Conservation (phyloP, 2,329 filamentous ascomycete genomes). For the Fusarium caatingaense region DNA sequence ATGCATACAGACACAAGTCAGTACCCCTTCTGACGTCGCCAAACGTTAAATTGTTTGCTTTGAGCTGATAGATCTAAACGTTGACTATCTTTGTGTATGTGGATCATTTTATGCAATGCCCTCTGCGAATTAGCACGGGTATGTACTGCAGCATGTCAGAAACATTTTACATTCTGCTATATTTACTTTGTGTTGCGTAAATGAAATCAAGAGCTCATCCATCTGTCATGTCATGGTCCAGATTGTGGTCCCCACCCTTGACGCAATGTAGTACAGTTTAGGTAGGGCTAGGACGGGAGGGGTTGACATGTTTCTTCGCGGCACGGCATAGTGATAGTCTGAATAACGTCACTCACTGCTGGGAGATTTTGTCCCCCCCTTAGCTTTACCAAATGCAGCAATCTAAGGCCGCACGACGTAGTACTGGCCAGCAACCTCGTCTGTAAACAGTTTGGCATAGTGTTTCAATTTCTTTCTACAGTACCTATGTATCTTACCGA, state of each 20-base stretch:
- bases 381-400: slow-evolving; percentile 23
- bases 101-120: neutral
- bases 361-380: neutral
- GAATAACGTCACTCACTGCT: slow-evolving; percentile 34
- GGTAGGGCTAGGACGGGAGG: neutral
- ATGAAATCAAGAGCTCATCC: neutral
- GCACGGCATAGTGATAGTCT: slow-evolving; percentile 16
- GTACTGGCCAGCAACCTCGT: neutral
- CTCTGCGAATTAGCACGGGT: neutral
- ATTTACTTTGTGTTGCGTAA: neutral
- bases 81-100: neutral
- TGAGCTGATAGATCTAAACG: neutral
- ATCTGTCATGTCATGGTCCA: slow-evolving; percentile 3
- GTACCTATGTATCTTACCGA: neutral
- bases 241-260: slow-evolving; percentile 14
- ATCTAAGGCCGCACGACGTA: slow-evolving; percentile 5
- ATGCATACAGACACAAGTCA: neutral
- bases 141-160: neutral
- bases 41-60: neutral
- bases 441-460: slow-evolving; percentile 2
- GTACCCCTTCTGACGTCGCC: slow-evolving; percentile 27
- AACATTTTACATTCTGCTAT: neutral
- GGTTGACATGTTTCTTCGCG: slow-evolving; percentile 6
- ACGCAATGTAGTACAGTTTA: slow-evolving; percentile 23
- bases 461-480: slow-evolving; percentile 7